Conservation (phyloP, 768 basidiomycete species). For the Termitomyces sp. region DNA sequence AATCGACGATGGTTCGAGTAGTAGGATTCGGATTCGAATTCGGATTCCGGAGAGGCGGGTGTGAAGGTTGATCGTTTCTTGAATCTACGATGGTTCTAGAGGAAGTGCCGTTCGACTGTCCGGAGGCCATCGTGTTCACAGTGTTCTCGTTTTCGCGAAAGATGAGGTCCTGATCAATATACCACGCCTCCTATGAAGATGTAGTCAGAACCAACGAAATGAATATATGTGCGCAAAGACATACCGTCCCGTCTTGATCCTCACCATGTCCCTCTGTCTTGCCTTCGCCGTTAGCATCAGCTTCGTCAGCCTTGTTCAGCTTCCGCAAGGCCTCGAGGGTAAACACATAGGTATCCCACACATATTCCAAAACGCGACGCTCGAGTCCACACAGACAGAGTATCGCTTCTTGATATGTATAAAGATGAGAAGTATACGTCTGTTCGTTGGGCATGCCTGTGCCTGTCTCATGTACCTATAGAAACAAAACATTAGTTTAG, state of each 20-base stretch:
- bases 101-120: no score
- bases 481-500: neutral
- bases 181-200: neutral
- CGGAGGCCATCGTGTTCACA: neutral
- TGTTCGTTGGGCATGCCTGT: constrained; percentile 61
- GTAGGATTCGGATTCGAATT: neutral
- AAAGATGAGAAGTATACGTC: constrained; percentile 39
- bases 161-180: neutral
- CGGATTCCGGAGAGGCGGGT: no score
- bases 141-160: neutral
- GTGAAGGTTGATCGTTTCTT: neutral
- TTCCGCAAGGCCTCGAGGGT: constrained; percentile 11
- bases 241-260: neutral
- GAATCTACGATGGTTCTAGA: neutral
- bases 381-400: constrained; percentile 26
- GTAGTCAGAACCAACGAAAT: neutral
- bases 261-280: neutral
- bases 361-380: constrained; percentile 31
- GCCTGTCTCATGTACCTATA: constrained; percentile 39
- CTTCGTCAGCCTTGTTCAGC: neutral
- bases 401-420: constrained; percentile 42
- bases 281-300: neutral
- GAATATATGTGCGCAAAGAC: neutral
- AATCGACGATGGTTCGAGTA: neutral
- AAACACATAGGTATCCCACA: constrained; percentile 30